Base-by-base conservation (phyloP, 2,329 filamentous ascomycete genomes). In the Colletotrichum orbiculare region DNA sequence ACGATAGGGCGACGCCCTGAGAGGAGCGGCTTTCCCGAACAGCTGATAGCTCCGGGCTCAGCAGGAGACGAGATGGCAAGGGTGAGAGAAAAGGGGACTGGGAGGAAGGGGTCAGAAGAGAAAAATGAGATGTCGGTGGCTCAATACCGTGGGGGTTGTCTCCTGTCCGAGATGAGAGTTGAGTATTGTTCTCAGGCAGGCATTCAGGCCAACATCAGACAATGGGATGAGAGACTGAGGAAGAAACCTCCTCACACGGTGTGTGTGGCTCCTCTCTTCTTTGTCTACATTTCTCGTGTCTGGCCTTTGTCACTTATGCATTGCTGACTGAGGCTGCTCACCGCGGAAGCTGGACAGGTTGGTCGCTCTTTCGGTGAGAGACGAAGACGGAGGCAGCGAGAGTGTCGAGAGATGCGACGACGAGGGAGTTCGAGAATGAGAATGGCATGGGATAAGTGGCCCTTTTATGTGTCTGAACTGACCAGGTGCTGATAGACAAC, bases 121-220 rank as follows among this genome's bases (percentile, higher is more conserved):
- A 43, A 11, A 57, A 54, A 65, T 49, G 39, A 50, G 48, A 60
- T 54, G 13, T 25, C 47, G n/a, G 45, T 45, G 54, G 46, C 43
- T 60, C 41, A 35, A 48, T 62, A 62, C 62, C 62, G 62, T 62
- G 62, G 62, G 57, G 57, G 57, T 25, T 25, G 25, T 25, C 25
- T 25, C 25, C 25, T 25, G 25, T 25, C 25, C 25, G 25, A 25
- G 25, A 25, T 25, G 25, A 25, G 25, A 25, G 25, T 25, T 25
- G 25, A 25, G 25, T 25, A 25, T 25, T 25, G 25, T 25, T 25
- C 25, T 25, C 25, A 25, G 25, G 25, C 25, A 25, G 25, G 25
- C 25, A 15, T 50, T 45, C 37, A 39, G 49, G 57, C 48, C 39
- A 56, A 48, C 54, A 53, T 59, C 17, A 39, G 42, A 38, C 37